phyloP scores from a whole-genome alignment of 2,329 filamentous ascomycete species.

The Orbilia javanica region DNA sequence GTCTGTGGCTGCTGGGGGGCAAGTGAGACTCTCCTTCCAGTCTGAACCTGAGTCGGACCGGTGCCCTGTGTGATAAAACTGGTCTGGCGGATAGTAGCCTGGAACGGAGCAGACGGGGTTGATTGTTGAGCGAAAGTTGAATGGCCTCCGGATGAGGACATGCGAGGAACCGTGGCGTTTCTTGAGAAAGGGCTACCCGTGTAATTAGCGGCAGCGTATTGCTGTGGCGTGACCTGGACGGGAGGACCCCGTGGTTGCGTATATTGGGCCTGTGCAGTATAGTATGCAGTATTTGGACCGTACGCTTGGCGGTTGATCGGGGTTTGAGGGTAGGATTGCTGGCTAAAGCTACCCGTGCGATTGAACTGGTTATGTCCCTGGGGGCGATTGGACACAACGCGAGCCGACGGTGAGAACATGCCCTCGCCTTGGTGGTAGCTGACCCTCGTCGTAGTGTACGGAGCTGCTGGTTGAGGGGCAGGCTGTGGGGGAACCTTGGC shows the following conservation, averaged over 20 bases:
- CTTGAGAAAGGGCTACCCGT: slow-evolving; percentile 48
- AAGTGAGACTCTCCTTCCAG: slow-evolving; percentile 48
- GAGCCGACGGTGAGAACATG: slow-evolving; percentile 35
- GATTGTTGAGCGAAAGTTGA: slow-evolving; percentile 33
- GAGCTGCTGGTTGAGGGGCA: slow-evolving; percentile 26
- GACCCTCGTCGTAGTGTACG: slow-evolving; percentile 41
- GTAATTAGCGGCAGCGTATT: slow-evolving; percentile 31
- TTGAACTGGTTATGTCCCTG: slow-evolving; percentile 47
- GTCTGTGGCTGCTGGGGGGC: slow-evolving; percentile 41
- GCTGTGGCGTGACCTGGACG: slow-evolving; percentile 31
- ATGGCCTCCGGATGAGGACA: slow-evolving; percentile 20
- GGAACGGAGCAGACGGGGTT: slow-evolving; percentile 10
- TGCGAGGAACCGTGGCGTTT: slow-evolving; percentile 36
- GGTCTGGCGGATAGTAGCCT: slow-evolving; percentile 45
- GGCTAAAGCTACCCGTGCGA: slow-evolving; percentile 40
- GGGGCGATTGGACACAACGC: slow-evolving; percentile 37
- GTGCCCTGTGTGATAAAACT: slow-evolving; percentile 40
- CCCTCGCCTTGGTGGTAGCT: slow-evolving; percentile 33
- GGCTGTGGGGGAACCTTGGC: slow-evolving; percentile 33
- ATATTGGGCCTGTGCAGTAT: slow-evolving; percentile 33
- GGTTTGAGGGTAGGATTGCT: slow-evolving; percentile 39
- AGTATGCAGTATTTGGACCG: slow-evolving; percentile 20
- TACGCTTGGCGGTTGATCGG: slow-evolving; percentile 35
- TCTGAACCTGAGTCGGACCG: slow-evolving; percentile 38
- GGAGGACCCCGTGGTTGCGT: slow-evolving; percentile 37